Evolutionary conservation across 768 basidiomycete genomes (phyloP), one percentile per base, ranked within the genome.

Genomic region (Exsudoporus frostii): DNA sequence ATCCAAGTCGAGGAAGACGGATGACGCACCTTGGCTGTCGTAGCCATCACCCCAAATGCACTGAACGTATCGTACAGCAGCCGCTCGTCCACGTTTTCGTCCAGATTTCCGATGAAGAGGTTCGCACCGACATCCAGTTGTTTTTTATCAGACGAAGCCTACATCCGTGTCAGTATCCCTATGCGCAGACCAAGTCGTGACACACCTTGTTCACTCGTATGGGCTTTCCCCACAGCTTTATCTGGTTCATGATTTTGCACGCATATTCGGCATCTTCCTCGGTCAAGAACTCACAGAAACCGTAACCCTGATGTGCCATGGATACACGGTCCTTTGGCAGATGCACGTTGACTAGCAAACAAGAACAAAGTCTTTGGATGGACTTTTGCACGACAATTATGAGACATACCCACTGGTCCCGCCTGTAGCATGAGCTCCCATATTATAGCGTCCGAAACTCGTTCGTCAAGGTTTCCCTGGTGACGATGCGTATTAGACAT

Each of bases 171-270:
- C 53, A 58, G 19, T 29, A 33, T 22, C 27, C 11, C 8, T 14
- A 5, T 7, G 14, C 29, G 37, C 14, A 55, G 25, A 38, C 9
- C 25, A 32, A 32, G 0, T 39, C 8, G 19, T 2, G n/a, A 75
- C 85, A 66, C 58, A 90, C 93, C 87, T 98, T 99, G 80, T 98
- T 98, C 58, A 99, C 96, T 60, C 97, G 81, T 54, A 99, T 97
- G 30, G 97, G 97, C 69, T 98, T 98, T 24, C 97, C 97, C 84
- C 90, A 99, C 48, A 99, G 73, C 73, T 99, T 99, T 69, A 99
- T 98, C 79, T 98, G 96, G 70, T 99, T 99, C 96, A 98, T 98
- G 63, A 98, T 98, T 80, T 98, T 97, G 81, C 96, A 98, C 53
- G 94, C 96, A 72, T 99, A 99, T 73, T 99, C 97, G 57, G 97